These are phyloP conservation scores for Capsicum chinense DNA, from an alignment of 257 asterid genomes.

Conservation along the genomic window DNA sequence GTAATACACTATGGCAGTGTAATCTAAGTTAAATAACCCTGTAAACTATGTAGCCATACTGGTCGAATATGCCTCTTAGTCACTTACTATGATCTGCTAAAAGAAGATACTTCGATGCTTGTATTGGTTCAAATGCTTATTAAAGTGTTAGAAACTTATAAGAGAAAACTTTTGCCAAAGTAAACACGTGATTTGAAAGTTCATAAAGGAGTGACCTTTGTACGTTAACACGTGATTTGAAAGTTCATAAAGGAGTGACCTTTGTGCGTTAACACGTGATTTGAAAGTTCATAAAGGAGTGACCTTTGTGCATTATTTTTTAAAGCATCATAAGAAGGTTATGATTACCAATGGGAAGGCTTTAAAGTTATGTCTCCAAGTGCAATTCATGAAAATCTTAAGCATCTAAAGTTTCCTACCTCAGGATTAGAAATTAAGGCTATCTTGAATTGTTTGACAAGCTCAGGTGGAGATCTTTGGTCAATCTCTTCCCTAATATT, in stretches of 20 bases:
- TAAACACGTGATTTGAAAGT: background rate
- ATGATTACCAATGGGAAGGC: background rate
- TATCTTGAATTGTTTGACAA: slow-evolving; percentile 50
- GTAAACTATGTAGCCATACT: background rate
- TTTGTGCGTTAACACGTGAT: too few species aligned
- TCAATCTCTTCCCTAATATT: slow-evolving; percentile 68
- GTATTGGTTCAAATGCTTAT: background rate
- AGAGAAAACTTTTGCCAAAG: background rate
- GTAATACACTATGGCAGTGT: background rate
- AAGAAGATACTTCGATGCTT: background rate
- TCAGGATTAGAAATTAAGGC: slow-evolving; percentile 53
- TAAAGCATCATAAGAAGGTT: background rate
- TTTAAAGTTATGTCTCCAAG: background rate
- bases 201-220: background rate
- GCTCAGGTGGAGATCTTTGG: slow-evolving; percentile 48
- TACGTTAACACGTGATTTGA: too few species aligned
- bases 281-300: too few species aligned
- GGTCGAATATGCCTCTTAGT: too few species aligned
- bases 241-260: too few species aligned
- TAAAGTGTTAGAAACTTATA: background rate
- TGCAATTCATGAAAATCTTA: background rate
- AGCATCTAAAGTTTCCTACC: slow-evolving; percentile 39
- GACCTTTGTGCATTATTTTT: background rate
- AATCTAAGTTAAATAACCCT: background rate
- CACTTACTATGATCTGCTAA: background rate